Evolutionary conservation across 2,329 filamentous ascomycete species (phyloP).

Genomic region (Exutisphaerella laricina): DNA sequence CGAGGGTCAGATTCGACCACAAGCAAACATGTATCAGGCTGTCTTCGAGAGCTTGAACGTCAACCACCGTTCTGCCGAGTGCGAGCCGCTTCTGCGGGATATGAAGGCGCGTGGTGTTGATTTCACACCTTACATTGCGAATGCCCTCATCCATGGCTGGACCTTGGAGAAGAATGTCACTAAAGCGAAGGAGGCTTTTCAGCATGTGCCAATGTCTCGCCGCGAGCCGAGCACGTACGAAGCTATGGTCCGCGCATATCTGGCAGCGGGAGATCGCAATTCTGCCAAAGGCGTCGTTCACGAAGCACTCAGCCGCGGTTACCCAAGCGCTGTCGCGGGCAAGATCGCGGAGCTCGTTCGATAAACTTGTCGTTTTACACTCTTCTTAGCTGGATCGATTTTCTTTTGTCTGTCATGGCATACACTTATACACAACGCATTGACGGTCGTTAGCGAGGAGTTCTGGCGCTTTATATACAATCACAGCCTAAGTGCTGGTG

Average conservation of each 20-base stretch:
- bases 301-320: conserved; percentile 86
- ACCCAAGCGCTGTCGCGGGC: conserved; percentile 83
- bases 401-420: conserved; percentile 5
- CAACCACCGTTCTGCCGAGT: conserved; percentile 72
- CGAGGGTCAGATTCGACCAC: conserved; percentile 61
- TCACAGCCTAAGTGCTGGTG: background rate
- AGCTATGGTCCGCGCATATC: conserved; percentile 91
- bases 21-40: conserved; percentile 88
- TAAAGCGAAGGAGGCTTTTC: conserved; percentile 74
- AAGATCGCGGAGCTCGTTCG: conserved; percentile 85
- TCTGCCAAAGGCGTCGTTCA: conserved; percentile 72
- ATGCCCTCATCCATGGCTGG: conserved; percentile 97
- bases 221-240: conserved; percentile 98
- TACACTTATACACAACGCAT: conserved; percentile 7
- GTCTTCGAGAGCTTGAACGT: conserved; percentile 97
- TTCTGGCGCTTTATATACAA: conserved; percentile 7
- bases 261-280: conserved; percentile 74
- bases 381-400: conserved; percentile 3
- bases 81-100: conserved; percentile 63
- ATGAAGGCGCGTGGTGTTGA: conserved; percentile 72
- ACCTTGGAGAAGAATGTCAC: conserved; percentile 73
- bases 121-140: conserved; percentile 95
- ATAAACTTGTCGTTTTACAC: conserved; percentile 10
- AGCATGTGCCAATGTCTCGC: conserved; percentile 67
- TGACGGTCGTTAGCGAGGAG: conserved; percentile 13